Percentiles rank a stretch among this genome's conserved stretches.
Evolutionary conservation across 805 yeast genomes (phyloP).

Genomic region (Candida taoyuanica): DNA sequence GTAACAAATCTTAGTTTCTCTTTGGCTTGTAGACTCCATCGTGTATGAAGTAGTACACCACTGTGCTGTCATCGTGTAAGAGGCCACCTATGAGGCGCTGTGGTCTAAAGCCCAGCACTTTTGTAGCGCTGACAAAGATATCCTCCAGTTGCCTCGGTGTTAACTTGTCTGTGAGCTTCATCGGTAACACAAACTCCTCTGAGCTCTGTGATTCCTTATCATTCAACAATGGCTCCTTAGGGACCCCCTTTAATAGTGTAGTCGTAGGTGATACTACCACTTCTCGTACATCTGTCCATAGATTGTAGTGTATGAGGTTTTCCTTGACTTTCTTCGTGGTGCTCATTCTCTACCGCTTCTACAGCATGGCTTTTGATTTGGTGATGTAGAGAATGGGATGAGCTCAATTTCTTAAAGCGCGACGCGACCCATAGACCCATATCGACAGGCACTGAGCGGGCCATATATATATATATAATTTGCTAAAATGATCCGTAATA

Average conservation of each 20-base stretch:
- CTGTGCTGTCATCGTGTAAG: conserved; percentile 61
- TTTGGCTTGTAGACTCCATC: conserved; percentile 64
- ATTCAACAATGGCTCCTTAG: conserved; percentile 20
- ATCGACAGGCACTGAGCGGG: too few species aligned
- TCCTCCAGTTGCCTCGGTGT: conserved; percentile 35
- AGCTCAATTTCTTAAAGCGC: too few species aligned
- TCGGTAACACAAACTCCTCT: conserved; percentile 9
- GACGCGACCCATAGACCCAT: too few species aligned
- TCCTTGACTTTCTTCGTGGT: conserved; percentile 16
- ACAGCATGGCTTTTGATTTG: neutral
- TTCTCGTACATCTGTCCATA: conserved; percentile 23
- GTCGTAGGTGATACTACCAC: conserved; percentile 7
- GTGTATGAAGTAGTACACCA: conserved; percentile 64
- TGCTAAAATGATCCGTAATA: too few species aligned
- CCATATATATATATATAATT: too few species aligned
- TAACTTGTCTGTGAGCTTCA: conserved; percentile 18
- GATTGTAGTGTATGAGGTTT: conserved; percentile 19
- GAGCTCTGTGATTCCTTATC: conserved; percentile 10
- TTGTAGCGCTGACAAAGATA: conserved; percentile 34
- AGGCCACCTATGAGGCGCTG: conserved; percentile 49
- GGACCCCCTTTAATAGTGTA: conserved; percentile 17
- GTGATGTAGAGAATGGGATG: neutral
- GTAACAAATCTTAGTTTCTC: conserved; percentile 35
- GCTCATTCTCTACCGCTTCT: neutral
- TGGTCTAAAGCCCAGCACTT: conserved; percentile 28